Base-by-base conservation (phyloP, 140 eudicot genomes). In the Cichorium intybus region DNA sequence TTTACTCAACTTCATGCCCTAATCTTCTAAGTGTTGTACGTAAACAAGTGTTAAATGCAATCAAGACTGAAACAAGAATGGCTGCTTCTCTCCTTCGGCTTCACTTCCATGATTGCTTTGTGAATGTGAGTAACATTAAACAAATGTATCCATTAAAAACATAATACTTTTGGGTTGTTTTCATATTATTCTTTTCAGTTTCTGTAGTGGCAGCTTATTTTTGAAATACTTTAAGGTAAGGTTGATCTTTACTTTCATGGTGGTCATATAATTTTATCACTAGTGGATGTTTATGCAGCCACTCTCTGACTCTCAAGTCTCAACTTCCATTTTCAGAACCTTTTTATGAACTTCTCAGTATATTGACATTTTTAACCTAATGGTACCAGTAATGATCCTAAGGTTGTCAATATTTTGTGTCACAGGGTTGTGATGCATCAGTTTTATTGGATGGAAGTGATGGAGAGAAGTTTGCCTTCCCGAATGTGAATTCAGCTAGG, bases 51-150 rank as follows among this genome's bases (percentile, higher is more conserved):
- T 54, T 18, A 31, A 71, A 14, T 7, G 95, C 89, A 6, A 52
- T 91, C 10, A 87, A 67, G 80, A 58, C 60, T 53, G 96, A 87
- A 66, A 85, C 70, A 56, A 87, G 97, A 71, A 87, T 85, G 78
- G 96, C 96, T 0, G 97, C 88, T 60, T 90, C 96, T 61, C 68
- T 90, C 71, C 82, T 87, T 73, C 87, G 94, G 10, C 95, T 90
- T 63, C 95, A 86, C 64, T 90, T 90, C 73, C 97, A 84, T 24
- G 96, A 90, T 64, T 87, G 97, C 78, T 90, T 90, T 56, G 97
- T 90, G 43, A 90, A 90, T 64, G 97, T 91, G 24, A 77, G 95
- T 82, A 47, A 27, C 18, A 62, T 6, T 54, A 21, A 26, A 34
- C 26, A 20, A 43, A 23, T 26, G 27, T 24, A 34, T 37, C 27